Conservation (phyloP, 805 yeast species). For the Ogataea nonfermentans region DNA sequence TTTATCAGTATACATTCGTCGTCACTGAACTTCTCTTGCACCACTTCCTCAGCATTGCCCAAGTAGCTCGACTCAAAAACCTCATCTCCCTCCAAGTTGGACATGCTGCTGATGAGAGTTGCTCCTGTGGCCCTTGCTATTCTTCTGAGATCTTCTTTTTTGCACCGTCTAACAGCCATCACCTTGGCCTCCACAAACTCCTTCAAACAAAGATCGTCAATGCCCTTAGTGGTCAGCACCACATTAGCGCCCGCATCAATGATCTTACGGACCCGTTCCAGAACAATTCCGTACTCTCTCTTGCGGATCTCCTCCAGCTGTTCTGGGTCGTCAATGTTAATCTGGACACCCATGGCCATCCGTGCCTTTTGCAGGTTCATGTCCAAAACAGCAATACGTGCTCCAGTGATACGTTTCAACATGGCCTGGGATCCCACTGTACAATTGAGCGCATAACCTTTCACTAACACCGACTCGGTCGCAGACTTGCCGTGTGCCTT, state of each 20-base stretch:
- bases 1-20: constrained; percentile 93
- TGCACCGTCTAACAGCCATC: constrained; percentile 96
- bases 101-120: constrained; percentile 77
- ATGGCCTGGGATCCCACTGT: constrained; percentile 97
- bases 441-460: constrained; percentile 96
- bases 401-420: constrained; percentile 67
- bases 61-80: constrained; percentile 80
- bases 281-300: constrained; percentile 80
- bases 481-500: constrained; percentile 97
- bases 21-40: constrained; percentile 87
- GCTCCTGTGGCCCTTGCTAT: constrained; percentile 99
- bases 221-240: constrained; percentile 89
- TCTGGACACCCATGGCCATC: constrained; percentile 98
- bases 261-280: constrained; percentile 80
- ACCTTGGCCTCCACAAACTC: constrained; percentile 89
- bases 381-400: constrained; percentile 86
- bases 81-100: constrained; percentile 95
- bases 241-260: constrained; percentile 90
- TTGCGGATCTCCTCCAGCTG: constrained; percentile 82
- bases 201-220: constrained; percentile 88
- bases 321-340: constrained; percentile 95
- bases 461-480: constrained; percentile 76
- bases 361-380: constrained; percentile 92
- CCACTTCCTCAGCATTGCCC: constrained; percentile 89
- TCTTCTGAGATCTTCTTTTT: constrained; percentile 93